phyloP scores from a whole-genome alignment of 306 rosid genomes.

The Vigna radiata region DNA sequence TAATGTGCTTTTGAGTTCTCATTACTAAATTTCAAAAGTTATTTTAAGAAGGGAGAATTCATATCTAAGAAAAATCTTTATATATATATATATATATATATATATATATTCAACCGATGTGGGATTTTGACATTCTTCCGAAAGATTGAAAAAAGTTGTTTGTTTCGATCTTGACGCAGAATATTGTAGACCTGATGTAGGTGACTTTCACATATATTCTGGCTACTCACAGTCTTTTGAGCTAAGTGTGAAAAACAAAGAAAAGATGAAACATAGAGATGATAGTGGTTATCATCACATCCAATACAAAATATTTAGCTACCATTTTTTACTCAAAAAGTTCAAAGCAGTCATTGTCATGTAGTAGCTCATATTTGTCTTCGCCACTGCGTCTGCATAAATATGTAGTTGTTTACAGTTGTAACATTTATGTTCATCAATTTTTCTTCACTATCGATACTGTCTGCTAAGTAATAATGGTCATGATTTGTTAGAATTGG shows the following conservation, averaged over 20 bases:
- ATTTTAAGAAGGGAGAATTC: not conserved
- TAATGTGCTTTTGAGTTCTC: not conserved
- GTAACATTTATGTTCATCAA: conserved; percentile 45
- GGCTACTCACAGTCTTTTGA: not conserved
- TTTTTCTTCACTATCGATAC: conserved; percentile 55
- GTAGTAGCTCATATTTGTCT: not conserved
- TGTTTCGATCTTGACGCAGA: not conserved
- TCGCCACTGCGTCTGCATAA: conserved; percentile 15
- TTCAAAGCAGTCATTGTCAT: conserved; percentile 34
- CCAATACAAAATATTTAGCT: conserved; percentile 20
- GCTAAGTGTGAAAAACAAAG: conserved; percentile 36
- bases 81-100: not conserved
- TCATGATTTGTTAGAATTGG: conserved; percentile 63
- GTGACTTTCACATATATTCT: not conserved
- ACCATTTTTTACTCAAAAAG: conserved; percentile 35
- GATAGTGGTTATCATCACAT: conserved; percentile 11
- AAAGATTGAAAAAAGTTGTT: not conserved
- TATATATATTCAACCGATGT: not conserved
- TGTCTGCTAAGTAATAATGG: conserved; percentile 56
- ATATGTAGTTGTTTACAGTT: conserved; percentile 54
- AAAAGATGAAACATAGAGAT: conserved; percentile 11
- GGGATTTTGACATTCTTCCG: not conserved
- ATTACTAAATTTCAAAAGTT: not conserved
- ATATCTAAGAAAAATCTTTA: not conserved
- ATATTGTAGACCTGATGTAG: not conserved